phyloP scores from a whole-genome alignment of 169 alveolate genomes.

The Plasmodium vivax region DNA sequence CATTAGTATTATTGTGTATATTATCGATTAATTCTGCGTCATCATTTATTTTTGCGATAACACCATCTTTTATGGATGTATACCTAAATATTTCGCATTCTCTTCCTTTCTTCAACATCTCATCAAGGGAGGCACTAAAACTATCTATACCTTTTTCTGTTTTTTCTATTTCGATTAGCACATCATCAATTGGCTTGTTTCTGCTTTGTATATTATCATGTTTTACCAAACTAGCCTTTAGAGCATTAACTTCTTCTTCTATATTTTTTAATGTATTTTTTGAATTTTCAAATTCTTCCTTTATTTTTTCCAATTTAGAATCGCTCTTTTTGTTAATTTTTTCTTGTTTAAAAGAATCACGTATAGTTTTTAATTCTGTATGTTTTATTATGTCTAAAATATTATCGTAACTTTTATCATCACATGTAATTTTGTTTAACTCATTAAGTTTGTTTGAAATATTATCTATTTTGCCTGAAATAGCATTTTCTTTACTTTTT shows the following conservation, averaged over 20 bases:
- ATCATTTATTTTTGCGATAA: background rate
- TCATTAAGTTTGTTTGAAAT: background rate
- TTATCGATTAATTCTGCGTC: background rate
- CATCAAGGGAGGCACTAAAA: background rate
- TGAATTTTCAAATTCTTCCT: background rate
- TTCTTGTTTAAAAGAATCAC: background rate
- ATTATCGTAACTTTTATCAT: background rate
- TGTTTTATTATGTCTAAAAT: background rate
- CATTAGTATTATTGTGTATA: background rate
- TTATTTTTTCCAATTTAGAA: background rate
- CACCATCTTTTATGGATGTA: background rate
- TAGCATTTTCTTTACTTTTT: background rate
- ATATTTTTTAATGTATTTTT: background rate
- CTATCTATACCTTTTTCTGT: background rate
- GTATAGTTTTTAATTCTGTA: background rate
- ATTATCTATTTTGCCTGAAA: background rate
- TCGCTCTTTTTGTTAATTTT: background rate
- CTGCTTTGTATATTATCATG: background rate
- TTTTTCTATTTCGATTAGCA: background rate
- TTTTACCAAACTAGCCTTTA: background rate
- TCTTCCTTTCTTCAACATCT: background rate
- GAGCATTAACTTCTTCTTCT: background rate
- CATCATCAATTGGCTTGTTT: background rate
- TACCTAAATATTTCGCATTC: background rate
- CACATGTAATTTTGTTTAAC: background rate